These are phyloP conservation scores for Skeletonema menzelii DNA, from an alignment of 108 stramenopile genomes.

Conservation along the genomic window DNA sequence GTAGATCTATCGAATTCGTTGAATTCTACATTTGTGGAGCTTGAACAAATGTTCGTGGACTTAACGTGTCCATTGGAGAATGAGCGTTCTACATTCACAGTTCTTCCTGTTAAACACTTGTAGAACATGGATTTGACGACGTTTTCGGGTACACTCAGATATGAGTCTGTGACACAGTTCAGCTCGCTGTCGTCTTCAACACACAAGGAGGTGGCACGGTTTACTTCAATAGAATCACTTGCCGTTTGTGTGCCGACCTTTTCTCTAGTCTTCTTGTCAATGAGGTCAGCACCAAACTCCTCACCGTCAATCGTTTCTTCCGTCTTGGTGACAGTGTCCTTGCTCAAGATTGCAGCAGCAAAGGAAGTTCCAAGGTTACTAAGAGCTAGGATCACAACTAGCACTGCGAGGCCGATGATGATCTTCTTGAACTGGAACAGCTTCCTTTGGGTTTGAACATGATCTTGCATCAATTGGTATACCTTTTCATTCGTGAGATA, in stretches of 20 bases:
- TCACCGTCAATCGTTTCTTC: background rate
- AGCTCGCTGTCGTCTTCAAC: background rate
- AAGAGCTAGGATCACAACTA: slow-evolving; percentile 49
- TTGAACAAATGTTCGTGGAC: slow-evolving; percentile 1
- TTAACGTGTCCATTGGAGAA: slow-evolving; percentile 7
- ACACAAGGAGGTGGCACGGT: slow-evolving; percentile 3
- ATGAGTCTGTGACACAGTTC: slow-evolving; percentile 11
- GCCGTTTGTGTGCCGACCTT: slow-evolving; percentile 23
- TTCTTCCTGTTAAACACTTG: slow-evolving; percentile 13
- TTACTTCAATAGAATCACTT: slow-evolving; percentile 2
- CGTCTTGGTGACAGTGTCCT: slow-evolving; percentile 38
- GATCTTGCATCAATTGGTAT: slow-evolving; percentile 37
- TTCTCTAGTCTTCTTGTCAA: slow-evolving; percentile 8
- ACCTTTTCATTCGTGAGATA: slow-evolving; percentile 51
- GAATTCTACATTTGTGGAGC: background rate
- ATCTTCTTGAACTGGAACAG: slow-evolving; percentile 35
- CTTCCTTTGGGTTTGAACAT: slow-evolving; percentile 32
- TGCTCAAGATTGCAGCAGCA: slow-evolving; percentile 56
- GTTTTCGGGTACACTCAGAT: background rate
- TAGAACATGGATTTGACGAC: background rate
- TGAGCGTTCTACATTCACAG: slow-evolving; percentile 9
- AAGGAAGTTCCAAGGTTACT: slow-evolving; percentile 56
- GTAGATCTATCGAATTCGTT: slow-evolving; percentile 1
- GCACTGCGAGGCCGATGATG: slow-evolving; percentile 26
- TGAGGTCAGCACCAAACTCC: background rate